phyloP scores from a whole-genome alignment of 2,329 filamentous ascomycete species.

The Lasiodiplodia sp. region DNA sequence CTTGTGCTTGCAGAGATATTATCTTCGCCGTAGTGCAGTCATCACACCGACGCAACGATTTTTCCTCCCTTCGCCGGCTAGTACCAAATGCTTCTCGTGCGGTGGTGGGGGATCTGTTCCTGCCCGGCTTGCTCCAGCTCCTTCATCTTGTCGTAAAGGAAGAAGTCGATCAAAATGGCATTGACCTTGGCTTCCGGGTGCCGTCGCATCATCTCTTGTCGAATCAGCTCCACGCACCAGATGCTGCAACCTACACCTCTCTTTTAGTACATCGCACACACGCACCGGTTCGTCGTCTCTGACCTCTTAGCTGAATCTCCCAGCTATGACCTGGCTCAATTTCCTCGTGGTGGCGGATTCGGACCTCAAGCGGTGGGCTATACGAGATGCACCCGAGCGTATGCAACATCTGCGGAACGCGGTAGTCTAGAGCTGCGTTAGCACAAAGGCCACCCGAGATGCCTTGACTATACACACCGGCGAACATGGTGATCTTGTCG shows the following conservation, averaged over 20 bases:
- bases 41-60: neutral
- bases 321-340: constrained; percentile 77
- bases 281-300: constrained; percentile 33
- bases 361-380: constrained; percentile 77
- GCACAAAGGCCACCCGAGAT: neutral
- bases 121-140: constrained; percentile 68
- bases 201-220: constrained; percentile 75
- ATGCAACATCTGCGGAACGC: constrained; percentile 86
- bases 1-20: neutral
- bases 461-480: constrained; percentile 55
- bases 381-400: constrained; percentile 65
- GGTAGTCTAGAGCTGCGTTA: constrained; percentile 70
- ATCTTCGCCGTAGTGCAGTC: neutral
- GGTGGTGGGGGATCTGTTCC: constrained; percentile 77
- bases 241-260: constrained; percentile 76
- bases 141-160: constrained; percentile 94
- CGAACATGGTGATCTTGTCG: constrained; percentile 97
- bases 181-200: constrained; percentile 77
- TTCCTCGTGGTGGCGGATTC: constrained; percentile 69
- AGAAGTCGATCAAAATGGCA: constrained; percentile 95
- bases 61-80: constrained; percentile 48
- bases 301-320: constrained; percentile 87
- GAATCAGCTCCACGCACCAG: constrained; percentile 92
- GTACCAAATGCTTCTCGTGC: constrained; percentile 95
- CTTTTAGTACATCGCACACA: constrained; percentile 12